Evolutionary conservation across 768 basidiomycete genomes (phyloP), one percentile per base, ranked within the genome.

Genomic region (Trametes elegans): DNA sequence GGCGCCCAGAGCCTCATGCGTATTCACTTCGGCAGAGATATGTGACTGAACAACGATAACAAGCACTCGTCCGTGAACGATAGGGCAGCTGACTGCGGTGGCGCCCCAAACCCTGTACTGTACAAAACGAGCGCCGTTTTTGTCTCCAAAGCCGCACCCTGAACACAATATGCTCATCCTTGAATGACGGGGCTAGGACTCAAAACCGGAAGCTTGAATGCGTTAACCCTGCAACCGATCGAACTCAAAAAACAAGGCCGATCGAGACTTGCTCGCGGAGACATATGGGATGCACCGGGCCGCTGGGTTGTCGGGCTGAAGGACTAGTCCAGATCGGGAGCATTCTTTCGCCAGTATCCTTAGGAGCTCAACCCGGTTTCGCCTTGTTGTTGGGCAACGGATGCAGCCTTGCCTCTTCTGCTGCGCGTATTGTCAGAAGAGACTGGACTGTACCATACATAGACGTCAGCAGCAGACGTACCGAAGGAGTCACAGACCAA

Each of bases 191-290:
- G n/a, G n/a, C n/a, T n/a, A n/a, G n/a, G n/a, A n/a, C n/a, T n/a
- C n/a, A 35, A 11, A 35, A 35, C 13, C 13, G 11, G 6, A n/a
- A 35, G 34, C 21, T 18, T 21, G 19, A 23, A 24, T 11, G 40
- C 4, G 21, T 10, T 3, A 41, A 23, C 11, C 3, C 21, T 21
- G 11, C 8, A 5, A 23, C n/a, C 19, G 40, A 32, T 46, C 31
- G 27, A 34, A 46, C 29, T 34, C 29, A 23, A 49, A 39, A 23
- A 14, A 50, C 49, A 50, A 50, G 49, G 21, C 29, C 18, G 40
- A 43, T 52, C 48, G 27, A 40, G 38, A 19, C 26, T 26, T 11
- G 8, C 34, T 49, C 48, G 48, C 48, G 48, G 48, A 49, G 36
- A 38, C 38, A 49, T 39, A 5, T 19, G 8, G 24, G 2, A 16